These are phyloP conservation scores for Dioscorea alata DNA, from an alignment of 106 monocot genomes.

Conservation along the genomic window DNA sequence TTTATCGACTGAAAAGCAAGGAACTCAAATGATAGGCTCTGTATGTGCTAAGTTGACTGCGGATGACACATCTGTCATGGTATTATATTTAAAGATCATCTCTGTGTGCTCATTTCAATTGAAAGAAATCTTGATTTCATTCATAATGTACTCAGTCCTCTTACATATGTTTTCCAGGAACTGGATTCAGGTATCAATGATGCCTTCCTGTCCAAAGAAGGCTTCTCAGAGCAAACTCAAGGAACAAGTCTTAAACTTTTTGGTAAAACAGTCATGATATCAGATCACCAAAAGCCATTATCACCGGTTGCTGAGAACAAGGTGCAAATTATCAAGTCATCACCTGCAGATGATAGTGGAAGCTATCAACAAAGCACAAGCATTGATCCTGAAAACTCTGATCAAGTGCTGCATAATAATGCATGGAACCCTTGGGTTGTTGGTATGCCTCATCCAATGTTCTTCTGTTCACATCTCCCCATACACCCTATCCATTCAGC, in stretches of 20 bases:
- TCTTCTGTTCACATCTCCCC: conserved; percentile 17
- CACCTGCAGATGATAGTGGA: neutral
- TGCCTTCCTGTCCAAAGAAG: conserved; percentile 8
- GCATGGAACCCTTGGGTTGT: conserved; percentile 19
- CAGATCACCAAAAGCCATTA: conserved; percentile 11
- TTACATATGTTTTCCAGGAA: conserved; percentile 17
- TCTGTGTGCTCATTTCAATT: neutral
- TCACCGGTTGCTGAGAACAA: conserved; percentile 3
- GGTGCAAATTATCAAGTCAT: neutral
- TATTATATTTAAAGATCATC: conserved; percentile 5
- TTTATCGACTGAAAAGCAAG: too few species aligned
- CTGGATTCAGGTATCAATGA: conserved; percentile 9
- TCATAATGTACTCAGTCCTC: too few species aligned
- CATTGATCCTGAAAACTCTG: neutral
- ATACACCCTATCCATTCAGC: neutral
- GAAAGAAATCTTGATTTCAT: too few species aligned
- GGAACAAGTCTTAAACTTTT: conserved; percentile 59
- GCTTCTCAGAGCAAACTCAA: conserved; percentile 16
- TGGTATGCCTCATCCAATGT: conserved; percentile 14
- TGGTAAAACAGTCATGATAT: conserved; percentile 46
- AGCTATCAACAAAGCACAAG: neutral
- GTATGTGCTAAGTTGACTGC: neutral
- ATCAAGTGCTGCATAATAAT: neutral
- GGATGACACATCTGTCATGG: conserved; percentile 23
- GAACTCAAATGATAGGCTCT: neutral